These are phyloP conservation scores for Komagataella phaffii DNA, from an alignment of 805 yeast genomes.

Conservation along the genomic window DNA sequence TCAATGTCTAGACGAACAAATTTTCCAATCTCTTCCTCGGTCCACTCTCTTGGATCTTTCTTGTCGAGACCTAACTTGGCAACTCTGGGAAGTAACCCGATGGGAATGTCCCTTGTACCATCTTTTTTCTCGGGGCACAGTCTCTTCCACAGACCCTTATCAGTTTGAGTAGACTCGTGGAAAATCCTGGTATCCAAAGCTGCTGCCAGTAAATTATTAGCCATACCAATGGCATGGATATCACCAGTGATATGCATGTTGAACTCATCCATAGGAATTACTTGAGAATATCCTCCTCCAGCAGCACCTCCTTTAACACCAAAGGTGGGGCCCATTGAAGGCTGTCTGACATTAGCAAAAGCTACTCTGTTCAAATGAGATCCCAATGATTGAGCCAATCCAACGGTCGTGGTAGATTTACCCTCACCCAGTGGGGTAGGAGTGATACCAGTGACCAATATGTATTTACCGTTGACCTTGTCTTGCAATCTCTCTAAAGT, in stretches of 20 bases:
- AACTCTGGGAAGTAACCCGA: slow-evolving; percentile 66
- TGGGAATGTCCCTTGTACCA: slow-evolving; percentile 67
- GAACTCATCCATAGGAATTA: slow-evolving; percentile 97
- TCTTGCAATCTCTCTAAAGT: slow-evolving; percentile 53
- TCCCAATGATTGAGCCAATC: slow-evolving; percentile 92
- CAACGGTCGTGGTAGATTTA: slow-evolving; percentile 91
- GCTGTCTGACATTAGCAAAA: slow-evolving; percentile 93
- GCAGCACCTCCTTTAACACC: slow-evolving; percentile 99
- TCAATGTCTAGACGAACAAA: slow-evolving; percentile 84
- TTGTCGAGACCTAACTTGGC: slow-evolving; percentile 70
- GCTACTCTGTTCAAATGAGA: slow-evolving; percentile 77
- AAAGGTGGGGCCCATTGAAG: slow-evolving; percentile 97
- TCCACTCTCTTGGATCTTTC: slow-evolving; percentile 69
- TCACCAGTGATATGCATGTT: slow-evolving; percentile 97
- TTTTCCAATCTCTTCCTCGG: slow-evolving; percentile 55
- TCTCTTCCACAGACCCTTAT: slow-evolving; percentile 68
- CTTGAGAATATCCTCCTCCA: slow-evolving; percentile 97
- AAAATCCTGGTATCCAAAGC: slow-evolving; percentile 96
- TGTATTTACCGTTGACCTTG: slow-evolving; percentile 66
- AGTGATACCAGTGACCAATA: slow-evolving; percentile 92
- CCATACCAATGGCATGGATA: slow-evolving; percentile 91
- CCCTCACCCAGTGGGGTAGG: slow-evolving; percentile 99
- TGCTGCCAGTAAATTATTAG: slow-evolving; percentile 88
- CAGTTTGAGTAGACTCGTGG: slow-evolving; percentile 79
- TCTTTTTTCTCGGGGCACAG: slow-evolving; percentile 71